phyloP scores from a whole-genome alignment of 2,329 filamentous ascomycete genomes.

The Akanthomyces lecanii region DNA sequence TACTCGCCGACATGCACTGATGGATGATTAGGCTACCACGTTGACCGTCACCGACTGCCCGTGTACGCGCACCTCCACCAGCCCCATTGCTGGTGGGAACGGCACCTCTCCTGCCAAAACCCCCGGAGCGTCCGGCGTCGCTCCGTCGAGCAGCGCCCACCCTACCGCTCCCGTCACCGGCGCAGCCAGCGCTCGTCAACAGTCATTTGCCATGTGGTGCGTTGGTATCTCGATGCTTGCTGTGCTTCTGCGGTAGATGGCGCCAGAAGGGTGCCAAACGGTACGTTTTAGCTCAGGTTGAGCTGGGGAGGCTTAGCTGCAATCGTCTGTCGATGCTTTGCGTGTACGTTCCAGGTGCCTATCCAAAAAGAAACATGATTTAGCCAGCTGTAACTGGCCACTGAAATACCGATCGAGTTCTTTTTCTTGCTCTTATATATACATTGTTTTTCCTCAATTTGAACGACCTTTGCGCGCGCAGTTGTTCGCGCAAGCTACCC shows the following conservation, averaged over 20 bases:
- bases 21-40: slow-evolving; percentile 45
- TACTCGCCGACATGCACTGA: neutral
- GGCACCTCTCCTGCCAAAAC: neutral
- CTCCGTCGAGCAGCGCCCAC: neutral
- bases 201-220: neutral
- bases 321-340: too few relatives aligned
- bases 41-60: slow-evolving; percentile 61
- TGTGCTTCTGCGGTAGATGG: neutral
- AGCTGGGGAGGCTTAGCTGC: neutral
- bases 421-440: too few relatives aligned
- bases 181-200: neutral
- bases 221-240: neutral
- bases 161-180: neutral
- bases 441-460: too few relatives aligned
- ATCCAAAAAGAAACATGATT: too few relatives aligned
- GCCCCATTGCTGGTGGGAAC: neutral
- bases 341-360: too few relatives aligned
- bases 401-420: too few relatives aligned
- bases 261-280: neutral
- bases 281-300: neutral
- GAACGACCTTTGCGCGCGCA: too few relatives aligned
- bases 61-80: slow-evolving; percentile 50
- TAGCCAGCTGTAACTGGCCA: too few relatives aligned
- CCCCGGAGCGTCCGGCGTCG: neutral
- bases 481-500: too few relatives aligned